Evolutionary conservation across 2,329 filamentous ascomycete species (phyloP).

Genomic region (Bertia moriformis): DNA sequence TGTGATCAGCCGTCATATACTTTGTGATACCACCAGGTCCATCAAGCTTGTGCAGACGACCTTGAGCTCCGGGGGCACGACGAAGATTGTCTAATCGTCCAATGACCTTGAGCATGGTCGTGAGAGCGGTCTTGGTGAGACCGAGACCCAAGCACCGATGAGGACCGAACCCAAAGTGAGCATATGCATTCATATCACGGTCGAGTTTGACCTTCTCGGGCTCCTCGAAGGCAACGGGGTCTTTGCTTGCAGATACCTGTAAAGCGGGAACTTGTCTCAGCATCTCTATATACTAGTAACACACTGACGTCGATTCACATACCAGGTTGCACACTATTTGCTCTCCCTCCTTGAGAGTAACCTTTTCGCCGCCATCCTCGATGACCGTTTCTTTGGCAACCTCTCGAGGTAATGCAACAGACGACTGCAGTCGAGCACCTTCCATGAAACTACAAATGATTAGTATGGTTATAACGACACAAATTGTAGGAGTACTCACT

Average conservation of each 20-base stretch:
- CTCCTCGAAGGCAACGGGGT: constrained; percentile 18
- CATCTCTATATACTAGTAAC: constrained; percentile 1
- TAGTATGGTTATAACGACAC: constrained; percentile 3
- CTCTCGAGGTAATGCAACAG: constrained; percentile 18
- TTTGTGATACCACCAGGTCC: constrained; percentile 21
- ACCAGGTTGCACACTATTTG: constrained; percentile 19
- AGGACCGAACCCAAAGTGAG: not conserved
- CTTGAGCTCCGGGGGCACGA: constrained; percentile 21
- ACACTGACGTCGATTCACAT: constrained; percentile 5
- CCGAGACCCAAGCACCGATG: constrained; percentile 5
- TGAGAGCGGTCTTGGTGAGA: constrained; percentile 15
- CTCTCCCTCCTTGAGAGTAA: constrained; percentile 17
- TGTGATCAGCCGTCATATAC: constrained; percentile 26
- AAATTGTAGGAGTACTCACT: constrained; percentile 10
- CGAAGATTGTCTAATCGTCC: constrained; percentile 22
- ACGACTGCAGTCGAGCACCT: constrained; percentile 19
- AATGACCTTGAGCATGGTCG: constrained; percentile 22
- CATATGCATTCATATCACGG: not conserved
- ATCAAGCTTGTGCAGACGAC: constrained; percentile 19
- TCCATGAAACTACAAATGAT: constrained; percentile 17
- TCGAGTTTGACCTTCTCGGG: constrained; percentile 10
- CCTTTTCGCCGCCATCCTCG: constrained; percentile 15
- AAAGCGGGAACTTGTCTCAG: not conserved
- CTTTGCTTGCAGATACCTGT: constrained; percentile 18
- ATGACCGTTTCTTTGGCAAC: constrained; percentile 15